Evolutionary conservation across 2,329 filamentous ascomycete species (phyloP), one percentile per base, ranked within the genome.

Genomic region (Rutstroemia sp.): DNA sequence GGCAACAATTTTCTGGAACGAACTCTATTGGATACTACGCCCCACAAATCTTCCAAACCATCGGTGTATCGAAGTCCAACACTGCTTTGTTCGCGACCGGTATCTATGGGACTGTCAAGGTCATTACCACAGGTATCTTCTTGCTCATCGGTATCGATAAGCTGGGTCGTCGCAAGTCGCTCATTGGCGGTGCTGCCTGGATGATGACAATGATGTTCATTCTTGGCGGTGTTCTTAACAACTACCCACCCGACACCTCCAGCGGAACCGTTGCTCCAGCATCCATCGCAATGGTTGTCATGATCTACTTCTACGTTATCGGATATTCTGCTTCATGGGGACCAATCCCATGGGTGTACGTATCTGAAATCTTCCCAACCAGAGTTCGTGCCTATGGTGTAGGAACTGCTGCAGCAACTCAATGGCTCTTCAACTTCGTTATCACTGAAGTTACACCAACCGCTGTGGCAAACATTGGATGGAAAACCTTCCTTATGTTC

Each of bases 51-150:
- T 89, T 89, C 72, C 72, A 75, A 54, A 78, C 81, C 60, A 74
- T 88, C 3, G 86, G 86, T 19, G 75, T 89, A 55, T 72, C 65
- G 1, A 74, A 75, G 4, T 83, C 78, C 6, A 70, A 78, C 39
- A 75, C 79, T 41, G 80, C 78, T 16, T 77, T 89, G 23, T 87
- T 89, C 66, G 84, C 86, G 2, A 88, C 85, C 0, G 86, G 86
- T 51, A 78, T 89, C 60, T 89, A 88, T 66, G 86, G 85, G 23
- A 78, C 88, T 49, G 79, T 88, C 60, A 89, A 88, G 69, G 82
- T 85, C 69, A 69, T 75, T 12, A 78, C 80, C 27, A 87, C 83
- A 62, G 75, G 76, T 12, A 67, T 78, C 54, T 89, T 88, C 75
- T 74, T 66, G 17, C 8, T 61, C 3, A 50, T 63, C n/a, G 61